phyloP scores from a whole-genome alignment of 139 green algal genomes.

The Ettlia oleoabundans region DNA sequence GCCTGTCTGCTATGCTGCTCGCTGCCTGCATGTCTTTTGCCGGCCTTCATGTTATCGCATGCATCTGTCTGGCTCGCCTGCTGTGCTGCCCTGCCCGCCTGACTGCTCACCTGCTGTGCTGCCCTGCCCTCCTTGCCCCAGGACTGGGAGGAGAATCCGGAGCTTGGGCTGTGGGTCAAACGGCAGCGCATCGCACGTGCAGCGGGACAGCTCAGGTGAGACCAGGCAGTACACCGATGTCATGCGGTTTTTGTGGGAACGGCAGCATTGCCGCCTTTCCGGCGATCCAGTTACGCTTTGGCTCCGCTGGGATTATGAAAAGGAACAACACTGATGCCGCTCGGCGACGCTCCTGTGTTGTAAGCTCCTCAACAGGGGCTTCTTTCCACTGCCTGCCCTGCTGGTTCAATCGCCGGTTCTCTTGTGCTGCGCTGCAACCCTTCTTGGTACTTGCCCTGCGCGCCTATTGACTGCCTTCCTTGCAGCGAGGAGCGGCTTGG shows the following conservation, averaged over 20 bases:
- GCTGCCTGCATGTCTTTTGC: too few species aligned
- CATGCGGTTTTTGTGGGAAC: too few species aligned
- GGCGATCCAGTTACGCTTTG: too few species aligned
- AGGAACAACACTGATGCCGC: too few species aligned
- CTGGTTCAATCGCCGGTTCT: not conserved
- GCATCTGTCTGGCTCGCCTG: not conserved
- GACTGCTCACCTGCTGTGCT: not conserved
- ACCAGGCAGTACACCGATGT: not conserved
- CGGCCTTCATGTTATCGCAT: too few species aligned
- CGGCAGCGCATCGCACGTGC: constrained; percentile 49
- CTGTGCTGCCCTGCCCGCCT: not conserved
- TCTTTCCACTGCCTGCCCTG: not conserved
- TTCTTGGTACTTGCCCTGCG: not conserved
- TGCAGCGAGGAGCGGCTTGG: constrained; percentile 43
- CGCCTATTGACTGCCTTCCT: not conserved
- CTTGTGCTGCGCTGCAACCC: not conserved
- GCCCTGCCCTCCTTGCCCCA: constrained; percentile 3
- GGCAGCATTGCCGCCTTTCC: too few species aligned
- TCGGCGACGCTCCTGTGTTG: too few species aligned
- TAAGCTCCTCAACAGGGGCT: too few species aligned
- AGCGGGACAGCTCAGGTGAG: constrained; percentile 45
- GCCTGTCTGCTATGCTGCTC: too few species aligned
- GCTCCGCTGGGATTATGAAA: too few species aligned
- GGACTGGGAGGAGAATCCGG: constrained; percentile 42
- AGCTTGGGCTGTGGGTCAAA: constrained; percentile 61